Conservation (phyloP, 2,329 filamentous ascomycete genomes). For the Aspergillus costaricaensis region DNA sequence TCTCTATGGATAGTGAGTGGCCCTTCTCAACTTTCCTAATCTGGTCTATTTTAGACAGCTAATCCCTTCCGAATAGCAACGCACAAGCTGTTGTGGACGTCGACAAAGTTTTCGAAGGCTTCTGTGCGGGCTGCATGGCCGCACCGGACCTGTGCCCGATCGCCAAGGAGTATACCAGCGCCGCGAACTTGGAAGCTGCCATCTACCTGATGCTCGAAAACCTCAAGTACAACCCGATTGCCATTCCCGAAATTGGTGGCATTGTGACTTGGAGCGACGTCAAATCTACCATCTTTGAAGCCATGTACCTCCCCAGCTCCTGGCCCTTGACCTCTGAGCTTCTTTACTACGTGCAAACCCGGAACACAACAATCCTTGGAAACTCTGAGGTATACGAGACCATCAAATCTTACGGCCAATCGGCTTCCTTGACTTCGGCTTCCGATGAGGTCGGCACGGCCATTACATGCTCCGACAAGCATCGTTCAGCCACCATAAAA, state of each 20-base stretch:
- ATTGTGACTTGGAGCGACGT: constrained; percentile 8
- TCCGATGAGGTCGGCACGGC: background rate
- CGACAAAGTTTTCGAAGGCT: constrained; percentile 8
- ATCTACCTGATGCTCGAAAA: constrained; percentile 10
- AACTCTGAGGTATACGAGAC: background rate
- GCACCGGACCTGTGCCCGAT: constrained; percentile 12
- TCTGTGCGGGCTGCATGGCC: constrained; percentile 11
- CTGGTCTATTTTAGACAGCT: no score
- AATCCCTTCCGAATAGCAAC: constrained; percentile 1
- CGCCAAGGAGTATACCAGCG: constrained; percentile 4
- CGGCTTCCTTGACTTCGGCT: background rate
- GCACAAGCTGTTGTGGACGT: constrained; percentile 5
- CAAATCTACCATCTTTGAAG: constrained; percentile 1
- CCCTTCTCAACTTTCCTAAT: background rate
- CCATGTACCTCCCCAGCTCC: constrained; percentile 3
- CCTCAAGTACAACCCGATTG: constrained; percentile 9
- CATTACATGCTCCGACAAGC: background rate
- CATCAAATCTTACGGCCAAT: background rate
- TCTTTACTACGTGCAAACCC: background rate
- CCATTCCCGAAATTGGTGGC: background rate
- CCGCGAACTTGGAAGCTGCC: constrained; percentile 11
- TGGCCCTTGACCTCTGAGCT: constrained; percentile 7
- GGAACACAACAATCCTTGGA: background rate
- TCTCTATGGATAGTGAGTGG: background rate
- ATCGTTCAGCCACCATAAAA: background rate